A percentile compares a stretch with the other conserved stretches of the same genome.
These are phyloP conservation scores for Suillus placidus DNA, from an alignment of 768 basidiomycete species.

Conservation along the genomic window DNA sequence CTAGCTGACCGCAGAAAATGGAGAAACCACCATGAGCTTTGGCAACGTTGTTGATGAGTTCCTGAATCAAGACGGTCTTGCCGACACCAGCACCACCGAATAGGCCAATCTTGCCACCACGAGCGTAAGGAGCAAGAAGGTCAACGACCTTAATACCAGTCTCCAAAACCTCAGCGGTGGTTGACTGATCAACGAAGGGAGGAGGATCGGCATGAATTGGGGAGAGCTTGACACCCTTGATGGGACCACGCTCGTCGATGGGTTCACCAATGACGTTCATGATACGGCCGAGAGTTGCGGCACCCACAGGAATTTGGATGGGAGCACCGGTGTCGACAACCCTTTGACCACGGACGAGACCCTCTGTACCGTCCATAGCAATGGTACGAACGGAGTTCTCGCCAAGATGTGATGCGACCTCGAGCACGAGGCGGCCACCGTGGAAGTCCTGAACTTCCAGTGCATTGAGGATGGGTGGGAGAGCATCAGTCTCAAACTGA, in stretches of 20 bases:
- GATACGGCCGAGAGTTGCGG: conserved; percentile 94
- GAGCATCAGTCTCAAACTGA: conserved; percentile 88
- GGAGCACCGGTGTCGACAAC: conserved; percentile 96
- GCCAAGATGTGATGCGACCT: conserved; percentile 97
- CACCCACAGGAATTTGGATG: conserved; percentile 96
- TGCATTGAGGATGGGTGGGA: conserved; percentile 98
- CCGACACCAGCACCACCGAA: conserved; percentile 99
- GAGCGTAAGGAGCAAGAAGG: conserved; percentile 98
- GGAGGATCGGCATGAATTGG: conserved; percentile 99
- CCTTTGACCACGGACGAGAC: conserved; percentile 98
- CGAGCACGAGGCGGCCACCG: conserved; percentile 97
- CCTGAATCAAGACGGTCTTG: conserved; percentile 99
- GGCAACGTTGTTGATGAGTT: conserved; percentile 99
- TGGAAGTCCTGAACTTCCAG: conserved; percentile 95
- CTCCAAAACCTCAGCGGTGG: conserved; percentile 97
- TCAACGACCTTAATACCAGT: conserved; percentile 99
- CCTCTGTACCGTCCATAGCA: conserved; percentile 99
- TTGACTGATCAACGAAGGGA: conserved; percentile 97
- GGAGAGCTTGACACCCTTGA: conserved; percentile 88
- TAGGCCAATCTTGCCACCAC: conserved; percentile 99
- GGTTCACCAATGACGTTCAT: conserved; percentile 99
- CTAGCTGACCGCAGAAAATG: conserved; percentile 86
- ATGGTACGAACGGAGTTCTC: conserved; percentile 99
- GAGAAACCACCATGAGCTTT: conserved; percentile 99
- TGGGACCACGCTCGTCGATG: conserved; percentile 99